These are phyloP conservation scores for Vigna reflexopilosa DNA, from an alignment of 306 rosid genomes.

Conservation along the genomic window DNA sequence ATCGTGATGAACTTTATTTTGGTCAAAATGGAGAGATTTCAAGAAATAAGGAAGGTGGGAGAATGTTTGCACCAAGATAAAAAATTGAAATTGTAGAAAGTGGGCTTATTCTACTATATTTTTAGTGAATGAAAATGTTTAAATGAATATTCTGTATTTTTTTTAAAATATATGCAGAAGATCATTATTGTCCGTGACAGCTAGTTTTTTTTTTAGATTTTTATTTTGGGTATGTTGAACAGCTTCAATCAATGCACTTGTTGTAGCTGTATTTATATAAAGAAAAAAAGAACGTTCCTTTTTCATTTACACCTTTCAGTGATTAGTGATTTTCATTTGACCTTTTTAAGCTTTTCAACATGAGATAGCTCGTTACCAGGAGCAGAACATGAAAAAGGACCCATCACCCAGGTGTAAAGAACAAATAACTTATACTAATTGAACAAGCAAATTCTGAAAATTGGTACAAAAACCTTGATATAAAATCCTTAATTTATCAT, in stretches of 20 bases:
- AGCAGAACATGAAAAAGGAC: not conserved
- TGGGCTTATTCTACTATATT: not conserved
- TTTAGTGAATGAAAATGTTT: conserved; percentile 20
- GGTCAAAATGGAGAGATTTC: conserved; percentile 18
- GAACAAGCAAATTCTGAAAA: conserved; percentile 12
- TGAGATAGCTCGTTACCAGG: too few species aligned
- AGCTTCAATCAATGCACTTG: conserved; percentile 1
- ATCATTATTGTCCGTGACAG: conserved; percentile 15
- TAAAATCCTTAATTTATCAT: not conserved
- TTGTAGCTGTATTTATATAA: not conserved
- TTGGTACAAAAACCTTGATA: conserved; percentile 6
- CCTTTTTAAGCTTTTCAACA: not conserved
- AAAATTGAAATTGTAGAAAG: conserved; percentile 11
- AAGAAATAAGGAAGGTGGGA: conserved; percentile 36
- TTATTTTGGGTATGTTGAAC: conserved; percentile 24
- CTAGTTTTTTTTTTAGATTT: conserved; percentile 23
- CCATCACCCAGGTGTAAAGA: not conserved
- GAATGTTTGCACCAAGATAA: conserved; percentile 20
- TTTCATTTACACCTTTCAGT: too few species aligned
- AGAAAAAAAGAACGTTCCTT: not conserved
- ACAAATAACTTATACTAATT: not conserved
- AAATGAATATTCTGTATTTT: conserved; percentile 41
- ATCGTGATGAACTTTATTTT: conserved; percentile 20
- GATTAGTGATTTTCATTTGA: not conserved
- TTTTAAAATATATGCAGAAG: conserved; percentile 25